phyloP scores from a whole-genome alignment of 768 basidiomycete species.

The Boletales sp. region DNA sequence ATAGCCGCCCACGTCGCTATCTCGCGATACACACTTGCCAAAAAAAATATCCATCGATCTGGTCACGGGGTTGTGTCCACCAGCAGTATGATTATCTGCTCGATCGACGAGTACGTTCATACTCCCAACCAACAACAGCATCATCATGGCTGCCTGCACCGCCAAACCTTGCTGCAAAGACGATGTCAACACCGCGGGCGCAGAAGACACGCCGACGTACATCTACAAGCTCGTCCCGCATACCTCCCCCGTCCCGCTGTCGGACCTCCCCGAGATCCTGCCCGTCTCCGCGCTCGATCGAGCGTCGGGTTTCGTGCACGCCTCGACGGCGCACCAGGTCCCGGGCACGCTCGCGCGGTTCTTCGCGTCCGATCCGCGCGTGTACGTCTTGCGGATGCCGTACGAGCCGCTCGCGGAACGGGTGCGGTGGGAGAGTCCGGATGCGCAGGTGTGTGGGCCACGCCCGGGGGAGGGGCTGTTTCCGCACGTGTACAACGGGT shows the following conservation, averaged over 20 bases:
- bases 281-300: constrained; percentile 50
- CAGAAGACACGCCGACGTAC: constrained; percentile 47
- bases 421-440: constrained; percentile 49
- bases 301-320: constrained; percentile 48
- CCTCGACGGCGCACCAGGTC: constrained; percentile 51
- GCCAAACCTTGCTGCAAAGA: too few species aligned
- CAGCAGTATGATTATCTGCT: too few species aligned
- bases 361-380: constrained; percentile 36
- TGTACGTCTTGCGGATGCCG: constrained; percentile 43
- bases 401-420: constrained; percentile 35
- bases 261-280: constrained; percentile 40
- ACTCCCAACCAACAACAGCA: too few species aligned
- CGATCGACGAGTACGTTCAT: too few species aligned
- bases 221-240: constrained; percentile 59
- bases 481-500: constrained; percentile 51
- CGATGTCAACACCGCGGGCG: too few species aligned
- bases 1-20: too few species aligned
- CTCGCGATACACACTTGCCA: too few species aligned
- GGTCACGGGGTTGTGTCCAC: too few species aligned
- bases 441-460: constrained; percentile 38
- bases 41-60: too few species aligned
- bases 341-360: constrained; percentile 45
- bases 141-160: too few species aligned
- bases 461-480: constrained; percentile 45
- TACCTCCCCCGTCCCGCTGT: constrained; percentile 34